Percentiles rank a stretch among this genome's conserved stretches.
phyloP scores from a whole-genome alignment of 768 basidiomycete species.

The Suillus sp. region DNA sequence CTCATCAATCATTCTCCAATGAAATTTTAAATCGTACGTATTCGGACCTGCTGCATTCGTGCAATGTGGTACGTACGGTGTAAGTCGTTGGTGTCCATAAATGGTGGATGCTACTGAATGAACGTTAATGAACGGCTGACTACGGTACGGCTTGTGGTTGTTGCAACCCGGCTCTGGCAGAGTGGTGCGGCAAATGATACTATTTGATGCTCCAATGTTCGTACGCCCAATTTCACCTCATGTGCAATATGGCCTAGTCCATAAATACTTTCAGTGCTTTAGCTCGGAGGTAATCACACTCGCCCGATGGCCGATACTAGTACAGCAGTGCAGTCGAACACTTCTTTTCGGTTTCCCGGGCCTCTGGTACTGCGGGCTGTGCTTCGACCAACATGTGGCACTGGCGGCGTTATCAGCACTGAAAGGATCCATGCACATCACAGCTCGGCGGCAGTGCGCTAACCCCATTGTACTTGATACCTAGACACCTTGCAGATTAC shows the following conservation, averaged over 20 bases:
- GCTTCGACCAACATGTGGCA: not conserved
- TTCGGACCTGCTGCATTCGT: not conserved
- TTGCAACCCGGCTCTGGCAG: not conserved
- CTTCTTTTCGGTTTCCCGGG: too few species aligned
- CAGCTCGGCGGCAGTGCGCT: not conserved
- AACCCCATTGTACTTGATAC: not conserved
- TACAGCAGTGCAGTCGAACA: not conserved
- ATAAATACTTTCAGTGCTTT: too few species aligned
- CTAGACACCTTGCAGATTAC: not conserved
- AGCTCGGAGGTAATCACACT: too few species aligned
- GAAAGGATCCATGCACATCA: not conserved
- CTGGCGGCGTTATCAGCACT: not conserved
- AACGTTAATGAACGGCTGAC: not conserved
- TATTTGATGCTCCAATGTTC: not conserved
- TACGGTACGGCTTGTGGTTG: not conserved
- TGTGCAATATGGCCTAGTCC: not conserved
- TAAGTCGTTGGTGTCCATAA: too few species aligned
- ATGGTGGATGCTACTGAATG: too few species aligned
- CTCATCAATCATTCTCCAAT: not conserved
- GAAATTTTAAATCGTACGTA: not conserved
- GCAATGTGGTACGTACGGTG: not conserved
- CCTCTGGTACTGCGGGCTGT: not conserved
- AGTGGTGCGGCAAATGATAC: not conserved
- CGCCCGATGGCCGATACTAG: not conserved
- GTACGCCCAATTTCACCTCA: not conserved